phyloP scores from a whole-genome alignment of 805 yeast species.

The Lipomyces anomalus region DNA sequence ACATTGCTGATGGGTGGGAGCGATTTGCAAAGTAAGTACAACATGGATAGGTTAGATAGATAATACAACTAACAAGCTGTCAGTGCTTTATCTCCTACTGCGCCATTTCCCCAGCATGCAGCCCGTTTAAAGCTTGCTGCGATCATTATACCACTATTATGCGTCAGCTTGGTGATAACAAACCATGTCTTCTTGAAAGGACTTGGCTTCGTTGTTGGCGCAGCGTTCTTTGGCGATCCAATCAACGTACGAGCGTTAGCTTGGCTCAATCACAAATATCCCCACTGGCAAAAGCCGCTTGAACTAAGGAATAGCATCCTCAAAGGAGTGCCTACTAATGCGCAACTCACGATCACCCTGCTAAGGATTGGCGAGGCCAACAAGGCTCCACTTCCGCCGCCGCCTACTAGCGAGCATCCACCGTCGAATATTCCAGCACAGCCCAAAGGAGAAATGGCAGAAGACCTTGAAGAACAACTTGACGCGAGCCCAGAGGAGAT shows the following conservation, averaged over 20 bases:
- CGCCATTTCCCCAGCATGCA: constrained; percentile 4
- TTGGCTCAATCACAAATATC: constrained; percentile 1
- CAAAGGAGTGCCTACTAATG: constrained; percentile 11
- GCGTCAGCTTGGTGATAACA: background rate
- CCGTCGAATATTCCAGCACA: too few species aligned
- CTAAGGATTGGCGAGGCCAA: constrained; percentile 10
- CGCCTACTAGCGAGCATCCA: too few species aligned
- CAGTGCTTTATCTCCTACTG: constrained; percentile 11
- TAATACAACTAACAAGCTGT: background rate
- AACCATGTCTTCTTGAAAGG: constrained; percentile 6
- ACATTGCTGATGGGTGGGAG: constrained; percentile 15
- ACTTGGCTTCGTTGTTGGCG: constrained; percentile 2
- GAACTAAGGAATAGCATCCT: constrained; percentile 10
- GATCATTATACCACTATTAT: background rate
- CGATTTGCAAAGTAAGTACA: constrained; percentile 7
- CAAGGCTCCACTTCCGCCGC: constrained; percentile 3
- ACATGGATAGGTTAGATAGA: background rate
- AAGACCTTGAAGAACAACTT: constrained; percentile 1
- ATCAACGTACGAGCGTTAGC: background rate
- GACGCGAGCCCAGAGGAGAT: constrained; percentile 1
- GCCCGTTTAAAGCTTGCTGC: constrained; percentile 5
- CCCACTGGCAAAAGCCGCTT: constrained; percentile 6
- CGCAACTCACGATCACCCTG: constrained; percentile 8
- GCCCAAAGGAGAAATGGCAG: too few species aligned
- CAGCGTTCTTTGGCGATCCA: constrained; percentile 8